phyloP scores from a whole-genome alignment of 2,329 filamentous ascomycete species.

The Bipolaris cookei region DNA sequence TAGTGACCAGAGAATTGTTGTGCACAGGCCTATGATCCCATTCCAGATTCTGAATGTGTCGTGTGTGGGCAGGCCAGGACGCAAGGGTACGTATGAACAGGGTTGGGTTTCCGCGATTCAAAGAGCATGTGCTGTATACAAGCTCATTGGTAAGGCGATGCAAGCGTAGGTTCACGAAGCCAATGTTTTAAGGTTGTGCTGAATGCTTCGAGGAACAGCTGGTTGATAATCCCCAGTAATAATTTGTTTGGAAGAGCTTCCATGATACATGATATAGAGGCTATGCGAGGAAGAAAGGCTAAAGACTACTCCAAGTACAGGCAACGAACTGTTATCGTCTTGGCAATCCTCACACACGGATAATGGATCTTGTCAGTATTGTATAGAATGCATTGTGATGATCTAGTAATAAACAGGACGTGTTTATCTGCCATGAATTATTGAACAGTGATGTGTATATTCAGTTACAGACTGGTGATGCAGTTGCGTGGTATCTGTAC shows the following conservation, averaged over 20 bases:
- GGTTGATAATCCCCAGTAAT: constrained; percentile 7
- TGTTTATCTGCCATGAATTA: background rate
- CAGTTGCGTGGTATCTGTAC: constrained; percentile 12
- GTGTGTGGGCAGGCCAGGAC: background rate
- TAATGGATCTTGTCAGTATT: background rate
- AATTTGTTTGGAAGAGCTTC: constrained; percentile 13
- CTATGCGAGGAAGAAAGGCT: background rate
- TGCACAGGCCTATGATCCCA: constrained; percentile 3
- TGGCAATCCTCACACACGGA: background rate
- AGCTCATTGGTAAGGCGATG: constrained; percentile 4
- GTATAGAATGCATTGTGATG: background rate
- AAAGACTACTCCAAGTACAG: background rate
- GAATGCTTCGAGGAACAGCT: background rate
- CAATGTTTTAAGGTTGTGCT: background rate
- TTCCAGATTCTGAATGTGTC: constrained; percentile 1
- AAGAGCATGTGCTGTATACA: constrained; percentile 1
- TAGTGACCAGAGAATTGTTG: background rate
- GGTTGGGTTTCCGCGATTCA: background rate
- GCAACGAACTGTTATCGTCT: background rate
- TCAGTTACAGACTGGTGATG: constrained; percentile 20
- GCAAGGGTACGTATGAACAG: constrained; percentile 14
- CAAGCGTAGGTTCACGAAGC: constrained; percentile 7
- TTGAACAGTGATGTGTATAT: constrained; percentile 2
- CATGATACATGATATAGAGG: background rate
- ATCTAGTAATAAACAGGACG: background rate